Evolutionary conservation across 495 filamentous ascomycete species (phyloP), one percentile per base, ranked within the genome.

Genomic region (Emericellopsis terricola): DNA sequence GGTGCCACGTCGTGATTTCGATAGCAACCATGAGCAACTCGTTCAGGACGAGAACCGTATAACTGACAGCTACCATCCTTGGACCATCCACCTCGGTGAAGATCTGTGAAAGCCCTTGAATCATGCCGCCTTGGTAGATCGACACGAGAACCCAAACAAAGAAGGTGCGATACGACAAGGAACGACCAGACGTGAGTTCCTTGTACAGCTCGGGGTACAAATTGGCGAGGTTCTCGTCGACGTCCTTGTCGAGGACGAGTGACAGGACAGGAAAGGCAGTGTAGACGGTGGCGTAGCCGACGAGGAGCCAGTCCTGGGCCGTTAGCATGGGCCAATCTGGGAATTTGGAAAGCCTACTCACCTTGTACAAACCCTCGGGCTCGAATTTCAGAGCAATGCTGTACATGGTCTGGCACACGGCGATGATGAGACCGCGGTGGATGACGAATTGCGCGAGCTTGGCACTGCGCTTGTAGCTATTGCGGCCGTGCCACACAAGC

Each of bases 361-460:
- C 69, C 52, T 69, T 81, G 60, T 94, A 99, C 11, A 99, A 60
- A 16, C 85, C 91, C 42, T 87, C 82, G 0, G 91, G 91, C 45
- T 93, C 83, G 44, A 93, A 93, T 37, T 76, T 68, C 20, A 76
- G 71, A 9, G 89, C 87, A 33, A 96, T 86, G 53, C 79, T 89
- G 57, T 86, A 99, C 68, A 99, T 83, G 0, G 87, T 94, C 55
- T 99, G 91, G 45, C 85, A 94, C 1, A 94, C 81, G 34, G 70
- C 76, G 51, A 96, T 93, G 45, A 96, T 87, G 26, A 99, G 59
- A 29, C 91, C 91, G 40, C 91, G 78, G 48, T 99, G 91, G 48
- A 99, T 99, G 43, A 99, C 87, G 45, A 99, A 99, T 50, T 94
- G 91, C 8, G 83, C 84, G 6, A 99, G 68, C 53, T 99, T 99